A percentile compares a stretch with the other conserved stretches of the same genome.
phyloP scores from a whole-genome alignment of 2,329 filamentous ascomycete genomes.

The Penicillium decumbens region DNA sequence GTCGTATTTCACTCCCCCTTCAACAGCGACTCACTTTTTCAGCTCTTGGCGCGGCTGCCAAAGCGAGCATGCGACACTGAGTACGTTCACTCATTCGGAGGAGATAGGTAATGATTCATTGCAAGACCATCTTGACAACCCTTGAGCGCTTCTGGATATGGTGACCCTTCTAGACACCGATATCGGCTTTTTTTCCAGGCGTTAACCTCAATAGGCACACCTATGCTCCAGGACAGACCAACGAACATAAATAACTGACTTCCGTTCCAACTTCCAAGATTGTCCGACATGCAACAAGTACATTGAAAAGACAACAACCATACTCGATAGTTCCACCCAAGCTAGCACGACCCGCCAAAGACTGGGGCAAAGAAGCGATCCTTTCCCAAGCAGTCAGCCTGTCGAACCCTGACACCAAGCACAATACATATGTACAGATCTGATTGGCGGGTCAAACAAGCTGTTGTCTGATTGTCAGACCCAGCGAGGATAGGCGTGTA shows the following conservation, averaged over 20 bases:
- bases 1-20: too few species aligned
- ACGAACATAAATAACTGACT: not conserved
- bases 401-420: constrained; percentile 1
- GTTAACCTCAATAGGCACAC: too few species aligned
- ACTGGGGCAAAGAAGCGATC: not conserved
- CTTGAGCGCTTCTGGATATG: too few species aligned
- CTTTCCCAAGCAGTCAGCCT: not conserved
- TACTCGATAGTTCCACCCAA: not conserved
- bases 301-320: not conserved
- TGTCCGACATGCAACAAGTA: not conserved
- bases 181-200: too few species aligned
- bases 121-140: too few species aligned
- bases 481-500: not conserved
- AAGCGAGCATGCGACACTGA: too few species aligned
- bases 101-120: too few species aligned
- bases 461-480: not conserved
- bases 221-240: not conserved
- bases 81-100: too few species aligned
- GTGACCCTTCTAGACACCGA: too few species aligned
- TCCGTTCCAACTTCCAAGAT: not conserved
- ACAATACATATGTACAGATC: not conserved
- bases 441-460: not conserved
- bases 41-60: too few species aligned
- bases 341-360: not conserved
- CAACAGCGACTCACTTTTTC: too few species aligned